phyloP scores from a whole-genome alignment of 2,329 filamentous ascomycete species.

The Colletotrichum tamarilloi region DNA sequence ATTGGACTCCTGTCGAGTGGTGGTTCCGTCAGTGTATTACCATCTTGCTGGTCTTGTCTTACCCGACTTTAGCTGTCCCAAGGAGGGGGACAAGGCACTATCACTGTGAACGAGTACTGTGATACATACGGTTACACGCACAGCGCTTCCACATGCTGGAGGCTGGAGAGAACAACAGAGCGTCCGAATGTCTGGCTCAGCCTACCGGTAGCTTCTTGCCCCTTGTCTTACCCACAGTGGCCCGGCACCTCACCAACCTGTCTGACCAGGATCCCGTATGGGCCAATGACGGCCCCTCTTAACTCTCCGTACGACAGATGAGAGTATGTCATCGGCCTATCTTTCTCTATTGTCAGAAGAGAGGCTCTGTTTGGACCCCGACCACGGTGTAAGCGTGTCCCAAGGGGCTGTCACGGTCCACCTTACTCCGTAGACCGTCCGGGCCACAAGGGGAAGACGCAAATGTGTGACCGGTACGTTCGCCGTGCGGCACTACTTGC shows the following conservation, averaged over 20 bases:
- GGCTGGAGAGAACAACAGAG: too few relatives aligned
- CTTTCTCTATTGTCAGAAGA: neutral
- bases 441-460: neutral
- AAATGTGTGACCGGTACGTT: conserved; percentile 11
- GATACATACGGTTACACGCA: too few relatives aligned
- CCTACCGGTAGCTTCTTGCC: neutral
- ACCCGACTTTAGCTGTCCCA: neutral
- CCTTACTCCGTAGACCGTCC: neutral
- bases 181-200: neutral
- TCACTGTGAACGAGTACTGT: neutral
- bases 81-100: neutral
- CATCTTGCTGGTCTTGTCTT: neutral
- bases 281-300: neutral
- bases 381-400: conserved; percentile 3
- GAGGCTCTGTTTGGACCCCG: neutral
- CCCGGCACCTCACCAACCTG: neutral
- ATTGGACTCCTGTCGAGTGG: conserved; percentile 9
- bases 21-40: neutral
- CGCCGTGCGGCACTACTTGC: neutral
- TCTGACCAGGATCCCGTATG: neutral
- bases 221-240: neutral
- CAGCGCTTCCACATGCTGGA: too few relatives aligned
- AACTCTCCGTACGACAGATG: neutral
- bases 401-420: conserved; percentile 26
- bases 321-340: neutral